Conservation (phyloP, 768 basidiomycete species). For the Boletus speciosus region DNA sequence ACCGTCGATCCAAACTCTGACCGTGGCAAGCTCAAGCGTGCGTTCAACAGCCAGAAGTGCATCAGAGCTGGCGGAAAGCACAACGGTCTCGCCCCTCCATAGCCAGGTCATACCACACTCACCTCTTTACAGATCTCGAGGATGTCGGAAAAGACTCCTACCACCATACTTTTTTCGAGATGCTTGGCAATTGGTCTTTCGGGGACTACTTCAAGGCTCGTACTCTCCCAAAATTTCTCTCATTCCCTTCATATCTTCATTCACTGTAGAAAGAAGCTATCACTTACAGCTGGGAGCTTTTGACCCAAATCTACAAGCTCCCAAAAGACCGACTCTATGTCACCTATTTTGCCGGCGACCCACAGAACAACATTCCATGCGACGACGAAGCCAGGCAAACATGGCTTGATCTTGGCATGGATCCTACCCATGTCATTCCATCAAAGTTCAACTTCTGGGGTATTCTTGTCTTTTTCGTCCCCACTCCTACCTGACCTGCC, state of each 20-base stretch:
- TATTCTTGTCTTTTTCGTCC: slow-evolving; percentile 28
- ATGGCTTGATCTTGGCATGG: slow-evolving; percentile 87
- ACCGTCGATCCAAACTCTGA: slow-evolving; percentile 95
- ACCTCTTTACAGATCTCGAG: slow-evolving; percentile 70
- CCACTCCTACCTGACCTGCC: slow-evolving; percentile 1
- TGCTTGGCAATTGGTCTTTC: slow-evolving; percentile 99
- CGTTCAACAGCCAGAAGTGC: slow-evolving; percentile 96
- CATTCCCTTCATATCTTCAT: slow-evolving; percentile 5
- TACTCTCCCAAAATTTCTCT: neutral
- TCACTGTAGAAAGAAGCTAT: slow-evolving; percentile 82
- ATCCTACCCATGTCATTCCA: slow-evolving; percentile 87
- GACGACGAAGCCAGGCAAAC: slow-evolving; percentile 84
- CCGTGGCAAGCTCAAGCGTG: slow-evolving; percentile 85
- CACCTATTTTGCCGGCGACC: slow-evolving; percentile 96
- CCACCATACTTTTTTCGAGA: slow-evolving; percentile 98
- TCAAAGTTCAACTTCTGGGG: slow-evolving; percentile 99
- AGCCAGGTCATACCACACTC: neutral
- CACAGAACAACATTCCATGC: slow-evolving; percentile 76
- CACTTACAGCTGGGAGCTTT: slow-evolving; percentile 87
- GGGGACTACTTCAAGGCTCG: slow-evolving; percentile 98
- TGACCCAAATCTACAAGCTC: slow-evolving; percentile 85
- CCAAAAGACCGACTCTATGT: slow-evolving; percentile 92
- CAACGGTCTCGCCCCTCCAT: slow-evolving; percentile 59
- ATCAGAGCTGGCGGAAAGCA: slow-evolving; percentile 99
- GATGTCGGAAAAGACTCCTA: slow-evolving; percentile 99